Evolutionary conservation across 2,329 filamentous ascomycete genomes (phyloP), one percentile per base, ranked within the genome.

Genomic region (Aureobasidium sp.): DNA sequence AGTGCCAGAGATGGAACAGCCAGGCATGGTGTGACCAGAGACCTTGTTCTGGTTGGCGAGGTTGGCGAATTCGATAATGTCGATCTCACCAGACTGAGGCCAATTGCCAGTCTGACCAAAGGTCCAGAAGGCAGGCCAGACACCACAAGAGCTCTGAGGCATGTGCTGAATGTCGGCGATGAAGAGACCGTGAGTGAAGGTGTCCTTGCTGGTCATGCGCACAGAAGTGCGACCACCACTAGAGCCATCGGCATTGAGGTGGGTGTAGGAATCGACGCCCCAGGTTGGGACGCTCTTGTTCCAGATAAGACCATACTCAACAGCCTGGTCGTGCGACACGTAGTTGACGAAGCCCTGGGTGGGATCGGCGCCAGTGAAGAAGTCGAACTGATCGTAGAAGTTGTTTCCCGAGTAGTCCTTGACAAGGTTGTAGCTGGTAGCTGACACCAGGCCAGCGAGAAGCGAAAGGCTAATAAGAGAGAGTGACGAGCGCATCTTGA

Each of bases 271-370:
- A 32, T 65, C 63, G 30, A 63, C 63, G 32, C 63, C 63, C 63
- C 63, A 65, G 41, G 55, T 59, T 5, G 63, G 58, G 16, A 52
- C 30, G 25, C 32, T 48, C 30, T 50, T 48, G 49, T 49, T 58
- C 39, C 53, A 55, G 49, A 72, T 69, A 39, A 71, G 63, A 15
- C 64, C 62, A n/a, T 61, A 63, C 30, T 57, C 59, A 13, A 59
- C 34, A 60, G 89, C 89, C 1, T 80, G 81, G 25, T 71, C 63
- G 55, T 81, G 77, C 65, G 83, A 77, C 59, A 86, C 80, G 69
- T 91, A 95, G 64, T 83, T 76, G 67, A 94, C 90, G 67, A 85
- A 90, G 39, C 90, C 90, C 64, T 86, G 68, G 2, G 90, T 94
- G 0, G 90, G 90, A 69, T 94, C 90, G 6, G 67, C 21, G 11